These are phyloP conservation scores for Coniochaeta sp. DNA, from an alignment of 2,329 filamentous ascomycete species.

Conservation along the genomic window DNA sequence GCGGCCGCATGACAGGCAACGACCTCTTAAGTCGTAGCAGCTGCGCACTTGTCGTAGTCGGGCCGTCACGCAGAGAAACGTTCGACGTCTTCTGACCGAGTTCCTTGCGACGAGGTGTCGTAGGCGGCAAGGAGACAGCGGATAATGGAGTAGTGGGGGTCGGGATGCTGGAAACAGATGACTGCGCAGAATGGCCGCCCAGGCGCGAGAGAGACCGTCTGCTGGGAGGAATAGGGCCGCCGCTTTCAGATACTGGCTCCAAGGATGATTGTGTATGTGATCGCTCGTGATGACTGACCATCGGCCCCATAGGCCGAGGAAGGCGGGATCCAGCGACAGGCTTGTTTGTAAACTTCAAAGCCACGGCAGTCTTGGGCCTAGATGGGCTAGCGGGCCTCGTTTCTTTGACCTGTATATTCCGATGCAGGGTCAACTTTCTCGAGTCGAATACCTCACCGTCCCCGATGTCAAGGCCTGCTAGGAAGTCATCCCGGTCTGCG, in stretches of 20 bases:
- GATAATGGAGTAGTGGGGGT: slow-evolving; percentile 53
- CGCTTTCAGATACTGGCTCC: slow-evolving; percentile 90
- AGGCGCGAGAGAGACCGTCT: slow-evolving; percentile 60
- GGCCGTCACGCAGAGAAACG: slow-evolving; percentile 46
- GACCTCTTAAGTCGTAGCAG: slow-evolving; percentile 59
- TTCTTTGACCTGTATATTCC: slow-evolving; percentile 83
- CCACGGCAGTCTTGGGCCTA: slow-evolving; percentile 67
- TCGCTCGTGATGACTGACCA: slow-evolving; percentile 60
- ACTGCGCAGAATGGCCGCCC: slow-evolving; percentile 57
- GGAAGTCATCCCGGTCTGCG: slow-evolving; percentile 65
- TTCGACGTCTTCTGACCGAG: slow-evolving; percentile 47
- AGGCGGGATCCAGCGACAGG: slow-evolving; percentile 60
- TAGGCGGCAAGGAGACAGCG: slow-evolving; percentile 42
- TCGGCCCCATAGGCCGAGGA: slow-evolving; percentile 67
- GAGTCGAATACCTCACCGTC: slow-evolving; percentile 75
- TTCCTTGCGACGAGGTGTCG: slow-evolving; percentile 55
- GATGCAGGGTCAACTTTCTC: slow-evolving; percentile 76
- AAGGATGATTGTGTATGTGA: slow-evolving; percentile 63
- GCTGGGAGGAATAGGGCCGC: slow-evolving; percentile 56
- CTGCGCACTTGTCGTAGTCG: slow-evolving; percentile 59
- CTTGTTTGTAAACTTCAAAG: slow-evolving; percentile 87
- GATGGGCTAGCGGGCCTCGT: slow-evolving; percentile 61
- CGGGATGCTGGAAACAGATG: slow-evolving; percentile 57
- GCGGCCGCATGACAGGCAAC: slow-evolving; percentile 48
- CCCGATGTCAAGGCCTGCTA: slow-evolving; percentile 80